Evolutionary conservation across 306 rosid species (phyloP).

Genomic region (Acacia melanoxylon): DNA sequence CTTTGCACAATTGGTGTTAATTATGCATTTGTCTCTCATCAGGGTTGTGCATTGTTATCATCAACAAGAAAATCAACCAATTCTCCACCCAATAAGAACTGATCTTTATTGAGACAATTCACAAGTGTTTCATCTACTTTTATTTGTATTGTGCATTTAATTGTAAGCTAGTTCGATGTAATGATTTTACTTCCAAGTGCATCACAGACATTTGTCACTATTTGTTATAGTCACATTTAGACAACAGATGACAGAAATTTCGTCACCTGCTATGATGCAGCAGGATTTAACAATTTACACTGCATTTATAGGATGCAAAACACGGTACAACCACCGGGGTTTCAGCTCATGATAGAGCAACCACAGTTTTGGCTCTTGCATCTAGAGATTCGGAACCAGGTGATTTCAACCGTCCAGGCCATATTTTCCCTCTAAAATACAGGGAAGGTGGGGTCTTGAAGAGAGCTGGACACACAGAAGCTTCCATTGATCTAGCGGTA

Average conservation of each 20-base stretch:
- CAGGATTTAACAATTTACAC: slow-evolving; percentile 16
- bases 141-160: slow-evolving; percentile 21
- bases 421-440: slow-evolving; percentile 88
- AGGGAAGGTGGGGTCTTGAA: slow-evolving; percentile 92
- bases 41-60: slow-evolving; percentile 38
- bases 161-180: slow-evolving; percentile 1
- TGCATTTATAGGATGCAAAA: slow-evolving; percentile 68
- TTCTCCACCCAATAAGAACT: background rate
- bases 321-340: slow-evolving; percentile 92
- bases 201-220: slow-evolving; percentile 2
- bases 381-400: slow-evolving; percentile 77
- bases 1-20: slow-evolving; percentile 11
- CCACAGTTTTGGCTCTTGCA: slow-evolving; percentile 88
- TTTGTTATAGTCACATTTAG: background rate
- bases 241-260: slow-evolving; percentile 11
- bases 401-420: slow-evolving; percentile 97
- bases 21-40: slow-evolving; percentile 39
- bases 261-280: background rate
- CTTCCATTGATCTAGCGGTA: slow-evolving; percentile 84
- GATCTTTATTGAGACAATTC: slow-evolving; percentile 8
- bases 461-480: slow-evolving; percentile 99
- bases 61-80: background rate
- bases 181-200: background rate
- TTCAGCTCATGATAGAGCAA: slow-evolving; percentile 90
- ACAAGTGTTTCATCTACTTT: slow-evolving; percentile 12